Percentiles rank a stretch among this genome's conserved stretches.
These are phyloP conservation scores for Aspergillus neoniger DNA, from an alignment of 2,329 filamentous ascomycete species.

Conservation along the genomic window DNA sequence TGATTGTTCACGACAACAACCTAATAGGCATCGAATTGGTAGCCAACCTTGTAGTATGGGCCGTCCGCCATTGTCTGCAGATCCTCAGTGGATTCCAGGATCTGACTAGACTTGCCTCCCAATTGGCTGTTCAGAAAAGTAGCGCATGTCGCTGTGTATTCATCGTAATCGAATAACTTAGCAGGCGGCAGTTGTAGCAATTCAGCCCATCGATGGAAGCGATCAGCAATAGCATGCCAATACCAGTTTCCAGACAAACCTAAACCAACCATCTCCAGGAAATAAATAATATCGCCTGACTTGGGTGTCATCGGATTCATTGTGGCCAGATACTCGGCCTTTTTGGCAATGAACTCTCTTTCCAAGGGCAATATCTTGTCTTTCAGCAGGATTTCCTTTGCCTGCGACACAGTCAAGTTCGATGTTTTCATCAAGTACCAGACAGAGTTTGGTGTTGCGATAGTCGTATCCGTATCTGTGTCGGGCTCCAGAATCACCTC, in stretches of 20 bases:
- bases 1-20: too few relatives aligned
- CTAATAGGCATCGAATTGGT: too few relatives aligned
- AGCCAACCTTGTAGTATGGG: neutral
- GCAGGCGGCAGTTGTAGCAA: neutral
- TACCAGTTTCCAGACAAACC: neutral
- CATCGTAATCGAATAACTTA: neutral
- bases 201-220: neutral
- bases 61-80: fast-evolving
- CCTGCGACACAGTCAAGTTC: neutral
- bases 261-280: neutral
- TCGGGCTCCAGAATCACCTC: neutral
- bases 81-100: neutral
- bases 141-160: neutral
- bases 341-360: neutral
- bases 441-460: neutral
- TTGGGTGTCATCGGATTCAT: neutral
- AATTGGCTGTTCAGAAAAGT: neutral
- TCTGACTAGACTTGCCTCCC: too few relatives aligned
- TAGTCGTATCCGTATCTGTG: neutral
- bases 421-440: neutral
- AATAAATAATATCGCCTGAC: neutral
- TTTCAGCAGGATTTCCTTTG: neutral
- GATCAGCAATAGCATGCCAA: neutral
- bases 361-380: too few relatives aligned
- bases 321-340: neutral